phyloP scores from a whole-genome alignment of 2,329 filamentous ascomycete genomes.

The Lachnellula arida region DNA sequence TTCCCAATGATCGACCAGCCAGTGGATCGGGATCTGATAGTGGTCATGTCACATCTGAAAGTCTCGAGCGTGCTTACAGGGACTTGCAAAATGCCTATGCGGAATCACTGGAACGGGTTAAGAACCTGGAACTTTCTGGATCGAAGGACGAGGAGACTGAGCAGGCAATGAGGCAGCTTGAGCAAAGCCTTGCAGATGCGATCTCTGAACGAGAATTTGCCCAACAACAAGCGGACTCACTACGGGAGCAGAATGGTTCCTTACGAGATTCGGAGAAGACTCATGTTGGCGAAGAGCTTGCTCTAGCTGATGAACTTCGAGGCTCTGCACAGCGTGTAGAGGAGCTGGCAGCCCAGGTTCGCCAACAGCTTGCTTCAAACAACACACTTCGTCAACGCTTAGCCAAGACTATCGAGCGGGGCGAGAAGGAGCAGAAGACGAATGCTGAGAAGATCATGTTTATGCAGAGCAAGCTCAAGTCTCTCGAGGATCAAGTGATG shows the following conservation, averaged over 20 bases:
- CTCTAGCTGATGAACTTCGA: conserved; percentile 64
- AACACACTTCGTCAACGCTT: conserved; percentile 70
- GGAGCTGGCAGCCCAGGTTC: conserved; percentile 72
- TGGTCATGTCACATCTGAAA: conserved; percentile 59
- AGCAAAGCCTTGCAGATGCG: conserved; percentile 63
- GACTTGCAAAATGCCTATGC: conserved; percentile 70
- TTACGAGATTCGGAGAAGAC: conserved; percentile 53
- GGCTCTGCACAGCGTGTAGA: conserved; percentile 74
- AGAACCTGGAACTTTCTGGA: conserved; percentile 52
- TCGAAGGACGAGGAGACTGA: conserved; percentile 54
- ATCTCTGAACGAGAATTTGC: conserved; percentile 70
- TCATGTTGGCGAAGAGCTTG: conserved; percentile 55
- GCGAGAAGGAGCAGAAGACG: conserved; percentile 75
- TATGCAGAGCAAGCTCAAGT: conserved; percentile 74
- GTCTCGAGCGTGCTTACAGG: conserved; percentile 68
- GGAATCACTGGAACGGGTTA: conserved; percentile 62
- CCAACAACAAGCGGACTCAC: conserved; percentile 57
- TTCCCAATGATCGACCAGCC: conserved; percentile 54
- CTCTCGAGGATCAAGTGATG: conserved; percentile 79
- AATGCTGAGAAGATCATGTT: conserved; percentile 79
- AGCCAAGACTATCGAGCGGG: conserved; percentile 71
- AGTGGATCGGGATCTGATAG: conserved; percentile 34
- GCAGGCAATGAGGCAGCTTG: conserved; percentile 59
- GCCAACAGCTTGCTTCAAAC: conserved; percentile 76
- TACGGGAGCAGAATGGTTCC: conserved; percentile 56